Base-by-base conservation (phyloP, 345 rosid species). In the Balakata baccata region DNA sequence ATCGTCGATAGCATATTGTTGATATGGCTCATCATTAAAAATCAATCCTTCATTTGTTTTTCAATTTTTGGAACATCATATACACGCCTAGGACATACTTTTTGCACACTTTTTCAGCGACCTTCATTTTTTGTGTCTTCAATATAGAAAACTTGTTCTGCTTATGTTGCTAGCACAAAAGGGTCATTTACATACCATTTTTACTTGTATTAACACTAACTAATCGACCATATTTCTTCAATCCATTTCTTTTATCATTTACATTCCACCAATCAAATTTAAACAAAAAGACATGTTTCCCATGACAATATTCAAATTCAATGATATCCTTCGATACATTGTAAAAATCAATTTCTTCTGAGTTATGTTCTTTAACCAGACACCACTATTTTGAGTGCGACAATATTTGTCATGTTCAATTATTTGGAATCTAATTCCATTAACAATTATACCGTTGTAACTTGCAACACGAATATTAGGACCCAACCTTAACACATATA, bases 161-260 rank as follows among this genome's bases (percentile, higher is more conserved):
- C 54, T 23, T 71, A 54, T 17, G 50, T 43, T 13, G 74, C 56
- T 5, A 71, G 11, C 12, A 59, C 41, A 71, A 71, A 71, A 38
- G 66, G 66, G 59, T 71, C 54, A 71, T 41, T 22, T 43, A 14
- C 14, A 71, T 71, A 71, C 74, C 74, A 59, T 58, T 58, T 71
- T 41, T 38, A 8, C 39, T 41, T 10, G 10, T 57, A 52, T 71
- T 59, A n/a, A 59, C 54, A 54, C 74, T 71, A n/a, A n/a, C n/a
- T n/a, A n/a, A n/a, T n/a, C n/a, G 20, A 57, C 22, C 50, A 58
- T 71, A 16, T 59, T 10, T 45, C 66, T 58, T 54, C 17, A 45
- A 23, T 8, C 64, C 66, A 58, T 71, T 58, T 41, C 20, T 70
- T 70, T 59, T 59, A 25, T 59, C 63, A 11, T 39, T 12, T 11